phyloP scores from a whole-genome alignment of 2,329 filamentous ascomycete species.

The Zalaria obscura region DNA sequence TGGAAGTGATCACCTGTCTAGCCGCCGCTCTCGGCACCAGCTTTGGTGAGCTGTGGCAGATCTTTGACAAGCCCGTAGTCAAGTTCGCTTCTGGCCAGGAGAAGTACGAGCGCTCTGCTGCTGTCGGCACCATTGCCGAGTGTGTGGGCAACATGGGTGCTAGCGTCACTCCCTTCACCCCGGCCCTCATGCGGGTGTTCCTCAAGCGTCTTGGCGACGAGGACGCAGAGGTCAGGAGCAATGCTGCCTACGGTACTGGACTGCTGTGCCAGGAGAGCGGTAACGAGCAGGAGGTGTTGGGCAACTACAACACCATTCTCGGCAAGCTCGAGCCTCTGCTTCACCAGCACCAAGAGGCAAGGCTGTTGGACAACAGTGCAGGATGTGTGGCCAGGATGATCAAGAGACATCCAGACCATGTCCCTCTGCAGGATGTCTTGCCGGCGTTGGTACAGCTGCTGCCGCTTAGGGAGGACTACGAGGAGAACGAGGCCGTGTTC shows the following conservation, averaged over 20 bases:
- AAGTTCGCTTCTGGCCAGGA: conserved; percentile 80
- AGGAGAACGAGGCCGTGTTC: conserved; percentile 92
- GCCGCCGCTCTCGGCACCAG: conserved; percentile 66
- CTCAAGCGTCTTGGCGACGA: conserved; percentile 80
- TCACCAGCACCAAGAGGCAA: conserved; percentile 54
- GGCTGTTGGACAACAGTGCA: conserved; percentile 82
- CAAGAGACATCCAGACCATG: conserved; percentile 67
- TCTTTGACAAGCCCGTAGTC: conserved; percentile 83
- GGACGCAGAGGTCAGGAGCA: conserved; percentile 84
- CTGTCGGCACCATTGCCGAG: conserved; percentile 85
- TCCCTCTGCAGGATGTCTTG: conserved; percentile 69
- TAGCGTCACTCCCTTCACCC: conserved; percentile 70
- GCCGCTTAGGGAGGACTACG: conserved; percentile 82
- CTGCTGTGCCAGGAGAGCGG: conserved; percentile 71
- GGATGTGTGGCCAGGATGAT: conserved; percentile 91
- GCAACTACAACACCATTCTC: conserved; percentile 64
- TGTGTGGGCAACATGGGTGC: conserved; percentile 72
- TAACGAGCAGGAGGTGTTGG: conserved; percentile 57
- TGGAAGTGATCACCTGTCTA: conserved; percentile 79
- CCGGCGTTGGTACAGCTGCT: conserved; percentile 66
- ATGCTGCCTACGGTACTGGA: conserved; percentile 83
- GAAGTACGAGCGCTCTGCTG: conserved; percentile 73
- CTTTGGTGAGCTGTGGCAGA: conserved; percentile 85
- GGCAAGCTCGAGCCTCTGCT: conserved; percentile 77
- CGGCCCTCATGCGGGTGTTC: conserved; percentile 61